Percentiles rank a stretch among this genome's conserved stretches.
Evolutionary conservation across 208 protist species (phyloP).

Genomic region (Crithidia fasciculata): DNA sequence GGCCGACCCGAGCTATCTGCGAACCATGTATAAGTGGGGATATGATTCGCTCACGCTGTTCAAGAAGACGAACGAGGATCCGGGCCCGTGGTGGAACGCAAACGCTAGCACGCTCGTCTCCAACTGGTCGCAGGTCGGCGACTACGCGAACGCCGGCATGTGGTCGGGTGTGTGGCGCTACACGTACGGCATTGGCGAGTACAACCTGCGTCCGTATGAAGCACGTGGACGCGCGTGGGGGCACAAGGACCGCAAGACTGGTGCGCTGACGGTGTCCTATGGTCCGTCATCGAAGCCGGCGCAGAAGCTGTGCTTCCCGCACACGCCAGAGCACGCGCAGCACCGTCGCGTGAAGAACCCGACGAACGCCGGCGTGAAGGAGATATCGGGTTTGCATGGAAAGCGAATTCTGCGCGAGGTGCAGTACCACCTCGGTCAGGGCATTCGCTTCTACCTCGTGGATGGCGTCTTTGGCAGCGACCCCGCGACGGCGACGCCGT

Average conservation of each 20-base stretch:
- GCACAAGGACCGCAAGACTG: slow-evolving; percentile 54
- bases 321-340: slow-evolving; percentile 84
- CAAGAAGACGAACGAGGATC: slow-evolving; percentile 87
- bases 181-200: slow-evolving; percentile 88
- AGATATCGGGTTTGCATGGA: slow-evolving; percentile 73
- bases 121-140: slow-evolving; percentile 89
- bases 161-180: slow-evolving; percentile 91
- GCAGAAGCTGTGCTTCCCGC: slow-evolving; percentile 75
- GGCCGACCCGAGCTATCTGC: slow-evolving; percentile 49
- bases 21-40: slow-evolving; percentile 85
- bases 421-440: slow-evolving; percentile 90
- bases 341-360: slow-evolving; percentile 86
- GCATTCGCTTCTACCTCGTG: slow-evolving; percentile 88
- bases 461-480: slow-evolving; percentile 89
- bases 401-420: slow-evolving; percentile 89
- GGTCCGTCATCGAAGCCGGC: slow-evolving; percentile 32
- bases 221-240: slow-evolving; percentile 80
- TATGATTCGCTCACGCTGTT: slow-evolving; percentile 90
- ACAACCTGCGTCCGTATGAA: slow-evolving; percentile 87
- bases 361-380: slow-evolving; percentile 47
- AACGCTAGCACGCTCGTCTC: slow-evolving; percentile 86
- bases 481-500: slow-evolving; percentile 71
- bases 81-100: slow-evolving; percentile 89
- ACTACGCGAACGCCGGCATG: slow-evolving; percentile 89
- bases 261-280: slow-evolving; percentile 67